phyloP scores from a whole-genome alignment of 768 basidiomycete genomes.

The Naganishia vishniacii region DNA sequence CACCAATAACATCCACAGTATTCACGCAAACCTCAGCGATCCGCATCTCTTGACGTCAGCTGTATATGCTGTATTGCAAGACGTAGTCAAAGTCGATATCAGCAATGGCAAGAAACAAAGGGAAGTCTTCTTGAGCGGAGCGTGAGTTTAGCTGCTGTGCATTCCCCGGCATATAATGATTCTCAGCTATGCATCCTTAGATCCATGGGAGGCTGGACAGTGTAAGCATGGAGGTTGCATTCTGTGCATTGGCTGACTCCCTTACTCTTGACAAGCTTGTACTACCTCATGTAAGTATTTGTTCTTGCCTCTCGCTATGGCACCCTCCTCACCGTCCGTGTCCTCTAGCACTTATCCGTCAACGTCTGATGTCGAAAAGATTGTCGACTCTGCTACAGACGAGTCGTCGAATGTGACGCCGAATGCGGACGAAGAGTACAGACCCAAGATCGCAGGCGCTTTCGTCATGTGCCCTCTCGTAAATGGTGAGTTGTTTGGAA shows the following conservation, averaged over 20 bases:
- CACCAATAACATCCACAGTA: too few species aligned
- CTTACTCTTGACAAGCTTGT: constrained; percentile 31
- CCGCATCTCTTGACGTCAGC: constrained; percentile 42
- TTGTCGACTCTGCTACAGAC: constrained; percentile 6
- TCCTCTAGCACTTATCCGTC: constrained; percentile 25
- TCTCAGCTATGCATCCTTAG: constrained; percentile 17
- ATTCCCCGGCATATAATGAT: background rate
- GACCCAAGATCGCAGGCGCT: constrained; percentile 46
- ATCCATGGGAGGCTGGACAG: constrained; percentile 28
- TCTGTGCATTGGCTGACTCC: background rate
- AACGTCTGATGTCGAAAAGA: constrained; percentile 16
- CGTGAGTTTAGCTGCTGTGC: constrained; percentile 33
- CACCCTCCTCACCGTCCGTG: background rate
- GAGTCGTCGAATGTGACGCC: background rate
- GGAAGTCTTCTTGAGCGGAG: constrained; percentile 48
- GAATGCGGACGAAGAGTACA: constrained; percentile 30
- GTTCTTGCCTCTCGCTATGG: background rate
- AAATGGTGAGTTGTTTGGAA: constrained; percentile 35
- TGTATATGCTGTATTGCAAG: constrained; percentile 44
- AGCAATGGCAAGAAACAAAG: constrained; percentile 36
- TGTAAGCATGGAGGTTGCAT: background rate
- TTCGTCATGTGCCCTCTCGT: constrained; percentile 48
- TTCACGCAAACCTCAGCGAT: constrained; percentile 46
- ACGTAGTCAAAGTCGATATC: constrained; percentile 41
- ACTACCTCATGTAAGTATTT: constrained; percentile 33